Evolutionary conservation across 2,329 filamentous ascomycete species (phyloP).

Genomic region (Fusarium mundagurra): DNA sequence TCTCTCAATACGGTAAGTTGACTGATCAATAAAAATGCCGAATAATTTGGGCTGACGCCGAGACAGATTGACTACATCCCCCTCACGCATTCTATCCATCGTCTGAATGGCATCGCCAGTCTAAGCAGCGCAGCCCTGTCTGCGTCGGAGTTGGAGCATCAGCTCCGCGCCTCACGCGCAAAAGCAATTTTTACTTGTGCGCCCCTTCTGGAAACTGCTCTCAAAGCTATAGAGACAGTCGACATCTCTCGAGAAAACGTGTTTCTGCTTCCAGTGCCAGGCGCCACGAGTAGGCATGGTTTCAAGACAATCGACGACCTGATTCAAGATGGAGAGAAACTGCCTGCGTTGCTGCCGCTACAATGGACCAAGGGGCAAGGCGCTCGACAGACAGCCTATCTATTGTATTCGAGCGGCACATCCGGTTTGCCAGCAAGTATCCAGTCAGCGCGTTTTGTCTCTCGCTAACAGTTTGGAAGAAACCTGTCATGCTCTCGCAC

Average conservation of each 20-base stretch:
- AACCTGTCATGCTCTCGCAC: constrained; percentile 87
- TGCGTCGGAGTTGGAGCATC: constrained; percentile 73
- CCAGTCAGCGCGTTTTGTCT: too few relatives aligned
- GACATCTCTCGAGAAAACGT: constrained; percentile 71
- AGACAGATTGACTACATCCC: constrained; percentile 76
- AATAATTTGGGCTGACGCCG: accelerated
- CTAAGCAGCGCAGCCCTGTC: constrained; percentile 81
- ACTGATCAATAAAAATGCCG: constrained; percentile 60
- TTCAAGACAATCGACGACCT: constrained; percentile 75
- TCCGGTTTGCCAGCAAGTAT: constrained; percentile 72
- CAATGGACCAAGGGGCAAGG: constrained; percentile 71
- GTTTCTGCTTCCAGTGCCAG: constrained; percentile 74
- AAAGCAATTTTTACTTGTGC: constrained; percentile 77
- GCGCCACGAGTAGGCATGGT: constrained; percentile 40
- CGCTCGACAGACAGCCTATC: constrained; percentile 73
- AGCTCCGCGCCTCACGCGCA: constrained; percentile 74
- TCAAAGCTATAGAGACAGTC: constrained; percentile 69
- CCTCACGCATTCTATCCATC: constrained; percentile 76
- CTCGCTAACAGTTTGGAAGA: constrained; percentile 49
- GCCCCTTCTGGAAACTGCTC: constrained; percentile 69
- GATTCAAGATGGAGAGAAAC: constrained; percentile 64
- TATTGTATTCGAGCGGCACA: constrained; percentile 85
- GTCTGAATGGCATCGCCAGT: constrained; percentile 75
- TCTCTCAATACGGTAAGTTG: constrained; percentile 77
- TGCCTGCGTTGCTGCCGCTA: constrained; percentile 62